Conservation (phyloP, 257 asterid genomes). For the Nicotiana knightiana region DNA sequence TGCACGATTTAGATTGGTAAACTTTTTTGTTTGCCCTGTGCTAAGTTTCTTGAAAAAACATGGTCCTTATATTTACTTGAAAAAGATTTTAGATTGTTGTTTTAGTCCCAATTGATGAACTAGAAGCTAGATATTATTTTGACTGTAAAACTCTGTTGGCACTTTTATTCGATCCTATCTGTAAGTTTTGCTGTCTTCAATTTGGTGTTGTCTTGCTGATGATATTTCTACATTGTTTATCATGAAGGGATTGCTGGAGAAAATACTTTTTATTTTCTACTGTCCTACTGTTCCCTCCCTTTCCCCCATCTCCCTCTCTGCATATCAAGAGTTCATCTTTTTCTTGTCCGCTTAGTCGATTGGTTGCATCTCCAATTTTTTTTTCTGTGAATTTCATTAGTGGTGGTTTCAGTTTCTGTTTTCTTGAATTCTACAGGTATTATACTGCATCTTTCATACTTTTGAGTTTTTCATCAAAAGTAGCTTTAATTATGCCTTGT, state of each 20-base stretch:
- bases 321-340: constrained; percentile 9
- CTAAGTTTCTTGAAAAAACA: neutral
- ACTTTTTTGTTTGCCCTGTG: neutral
- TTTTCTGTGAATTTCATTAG: neutral
- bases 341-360: constrained; percentile 13
- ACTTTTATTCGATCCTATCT: neutral
- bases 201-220: neutral
- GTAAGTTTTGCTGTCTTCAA: neutral
- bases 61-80: neutral
- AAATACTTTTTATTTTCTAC: neutral
- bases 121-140: neutral
- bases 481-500: neutral
- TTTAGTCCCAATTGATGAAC: neutral
- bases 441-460: constrained; percentile 3
- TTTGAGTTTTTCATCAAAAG: neutral
- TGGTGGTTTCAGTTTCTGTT: neutral
- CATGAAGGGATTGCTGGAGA: constrained; percentile 42
- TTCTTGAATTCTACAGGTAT: constrained; percentile 27
- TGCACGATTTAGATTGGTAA: neutral
- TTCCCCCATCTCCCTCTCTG: neutral
- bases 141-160: neutral
- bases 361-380: neutral
- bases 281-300: neutral
- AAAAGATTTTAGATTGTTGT: neutral
- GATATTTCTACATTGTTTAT: neutral